Evolutionary conservation across 441 rosid species (phyloP).

Genomic region (Adansonia madagascariensis): DNA sequence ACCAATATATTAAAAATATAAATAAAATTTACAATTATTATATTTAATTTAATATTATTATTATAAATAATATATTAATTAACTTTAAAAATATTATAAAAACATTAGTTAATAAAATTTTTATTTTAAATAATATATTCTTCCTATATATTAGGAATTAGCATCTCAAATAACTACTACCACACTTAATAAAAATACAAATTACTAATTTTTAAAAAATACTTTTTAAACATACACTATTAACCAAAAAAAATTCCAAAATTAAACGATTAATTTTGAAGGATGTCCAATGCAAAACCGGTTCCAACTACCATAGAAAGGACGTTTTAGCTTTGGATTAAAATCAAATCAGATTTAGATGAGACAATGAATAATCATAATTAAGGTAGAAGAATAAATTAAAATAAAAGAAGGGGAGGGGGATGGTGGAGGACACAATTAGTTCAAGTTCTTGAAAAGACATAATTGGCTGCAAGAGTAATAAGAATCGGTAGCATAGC

Average conservation of each 20-base stretch:
- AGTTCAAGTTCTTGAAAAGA: slow-evolving; percentile 16
- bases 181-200: too few relatives aligned
- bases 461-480: slow-evolving; percentile 29
- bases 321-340: neutral
- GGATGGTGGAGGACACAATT: slow-evolving; percentile 39
- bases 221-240: too few relatives aligned
- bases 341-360: neutral
- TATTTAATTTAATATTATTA: too few relatives aligned
- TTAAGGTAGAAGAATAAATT: slow-evolving; percentile 5
- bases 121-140: too few relatives aligned
- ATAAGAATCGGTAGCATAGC: neutral
- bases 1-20: neutral
- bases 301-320: neutral
- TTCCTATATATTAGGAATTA: too few relatives aligned
- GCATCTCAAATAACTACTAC: too few relatives aligned
- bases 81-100: too few relatives aligned
- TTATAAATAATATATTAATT: too few relatives aligned
- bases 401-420: neutral
- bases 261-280: neutral
- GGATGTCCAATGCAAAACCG: neutral
- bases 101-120: too few relatives aligned
- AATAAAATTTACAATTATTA: too few relatives aligned
- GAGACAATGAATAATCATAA: slow-evolving; percentile 8
- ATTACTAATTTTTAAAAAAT: too few relatives aligned
- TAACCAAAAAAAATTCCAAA: neutral